Evolutionary conservation across 352 stramenopile genomes (phyloP), one percentile per base, ranked within the genome.

Genomic region (Pythium dissotocum): DNA sequence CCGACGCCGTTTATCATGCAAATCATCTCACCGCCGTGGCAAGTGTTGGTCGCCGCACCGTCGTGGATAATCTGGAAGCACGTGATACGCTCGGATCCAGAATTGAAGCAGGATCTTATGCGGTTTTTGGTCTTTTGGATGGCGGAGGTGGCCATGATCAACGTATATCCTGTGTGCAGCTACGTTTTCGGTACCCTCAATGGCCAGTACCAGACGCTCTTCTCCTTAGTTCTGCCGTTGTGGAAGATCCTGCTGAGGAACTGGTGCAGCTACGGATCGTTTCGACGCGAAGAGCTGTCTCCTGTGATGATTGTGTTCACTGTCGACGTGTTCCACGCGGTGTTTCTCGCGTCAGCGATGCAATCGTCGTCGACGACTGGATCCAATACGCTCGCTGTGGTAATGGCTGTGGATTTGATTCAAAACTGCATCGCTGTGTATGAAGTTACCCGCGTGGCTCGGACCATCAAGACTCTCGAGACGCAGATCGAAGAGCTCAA

Each of bases 331-430:
- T 69, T 69, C 42, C 62, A 69, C 30, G 52, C 62, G 1, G 7
- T 69, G 9, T 58, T 69, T 30, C 30, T 69, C 1, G 46, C 69
- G 14, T 56, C 42, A 16, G 69, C 58, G 14, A 69, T 75, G 51
- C 69, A 75, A 35, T 21, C 21, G 24, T 42, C 60, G 0, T 52
- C 42, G 9, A 21, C 8, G 16, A 58, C 30, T 6, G 42, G 40
- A 4, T 49, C 10, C 3, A 21, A 28, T 12, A 55, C 40, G 13
- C 26, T 61, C 3, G 10, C 54, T 2, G 42, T 55, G 16, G 26
- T 63, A 3, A 60, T 70, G 42, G 1, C 24, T 13, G 35, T 60
- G 0, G 63, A 70, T 32, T 55, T 60, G 26, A 24, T 64, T n/a
- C 63, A 70, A 6, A 54, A 16, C 30, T 32, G 16, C 2, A 26